Percentiles rank a stretch among this genome's conserved stretches.
Conservation (phyloP, 169 alveolate species). For the Ichthyophthirius multifiliis region DNA sequence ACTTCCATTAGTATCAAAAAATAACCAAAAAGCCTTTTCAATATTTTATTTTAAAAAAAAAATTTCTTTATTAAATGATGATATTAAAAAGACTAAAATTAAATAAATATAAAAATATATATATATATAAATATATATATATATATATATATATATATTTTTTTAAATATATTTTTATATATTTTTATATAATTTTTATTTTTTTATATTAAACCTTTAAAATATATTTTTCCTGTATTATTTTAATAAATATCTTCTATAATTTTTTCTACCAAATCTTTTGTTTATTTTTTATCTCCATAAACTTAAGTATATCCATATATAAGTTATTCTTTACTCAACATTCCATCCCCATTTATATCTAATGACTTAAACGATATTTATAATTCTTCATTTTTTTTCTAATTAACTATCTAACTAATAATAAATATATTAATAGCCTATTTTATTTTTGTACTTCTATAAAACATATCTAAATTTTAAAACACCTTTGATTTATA, state of each 20-base stretch:
- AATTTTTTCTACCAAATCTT: slow-evolving; percentile 25
- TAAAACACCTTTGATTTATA: slow-evolving; percentile 23
- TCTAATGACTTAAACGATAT: slow-evolving; percentile 50
- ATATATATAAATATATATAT: neutral
- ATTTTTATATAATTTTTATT: too few species aligned
- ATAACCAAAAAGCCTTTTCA: slow-evolving; percentile 22
- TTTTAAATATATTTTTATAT: too few species aligned
- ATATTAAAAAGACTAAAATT: slow-evolving; percentile 13
- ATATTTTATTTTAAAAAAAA: slow-evolving; percentile 12
- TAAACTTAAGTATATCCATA: slow-evolving; percentile 13
- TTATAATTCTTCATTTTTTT: slow-evolving; percentile 49
- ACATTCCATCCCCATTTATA: slow-evolving; percentile 54
- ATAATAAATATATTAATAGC: slow-evolving; percentile 56
- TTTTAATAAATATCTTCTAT: slow-evolving; percentile 28
- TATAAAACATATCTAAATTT: slow-evolving; percentile 45
- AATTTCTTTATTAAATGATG: slow-evolving; percentile 18
- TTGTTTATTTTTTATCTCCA: slow-evolving; percentile 27
- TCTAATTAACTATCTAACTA: slow-evolving; percentile 37
- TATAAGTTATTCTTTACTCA: slow-evolving; percentile 53
- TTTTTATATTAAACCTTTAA: too few species aligned
- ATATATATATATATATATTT: too few species aligned
- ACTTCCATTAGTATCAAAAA: slow-evolving; percentile 38
- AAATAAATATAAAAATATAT: neutral
- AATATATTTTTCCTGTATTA: slow-evolving; percentile 38
- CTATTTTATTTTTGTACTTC: slow-evolving; percentile 46